phyloP scores from a whole-genome alignment of 257 asterid genomes.

The Gentiana dahurica region DNA sequence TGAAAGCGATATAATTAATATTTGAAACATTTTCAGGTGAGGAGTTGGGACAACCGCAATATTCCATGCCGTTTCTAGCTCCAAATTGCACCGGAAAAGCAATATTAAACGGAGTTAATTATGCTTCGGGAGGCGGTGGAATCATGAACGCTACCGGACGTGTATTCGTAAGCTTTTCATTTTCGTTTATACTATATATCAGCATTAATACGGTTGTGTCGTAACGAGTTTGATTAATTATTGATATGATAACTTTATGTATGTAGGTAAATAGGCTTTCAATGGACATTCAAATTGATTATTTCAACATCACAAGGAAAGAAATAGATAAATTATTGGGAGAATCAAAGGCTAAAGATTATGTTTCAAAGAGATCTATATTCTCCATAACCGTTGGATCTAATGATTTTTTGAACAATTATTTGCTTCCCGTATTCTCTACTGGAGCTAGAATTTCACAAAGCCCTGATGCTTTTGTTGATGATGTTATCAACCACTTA shows the following conservation, averaged over 20 bases:
- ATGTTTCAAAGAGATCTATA: slow-evolving; percentile 42
- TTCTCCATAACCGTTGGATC: slow-evolving; percentile 82
- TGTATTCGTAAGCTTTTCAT: slow-evolving; percentile 51
- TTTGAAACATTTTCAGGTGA: slow-evolving; percentile 35
- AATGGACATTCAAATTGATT: slow-evolving; percentile 83
- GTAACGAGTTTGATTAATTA: no score
- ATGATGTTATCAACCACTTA: slow-evolving; percentile 56
- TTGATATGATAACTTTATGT: slow-evolving; percentile 1
- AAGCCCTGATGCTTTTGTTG: slow-evolving; percentile 58
- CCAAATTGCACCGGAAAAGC: slow-evolving; percentile 78
- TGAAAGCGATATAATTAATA: not conserved
- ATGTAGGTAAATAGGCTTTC: slow-evolving; percentile 83
- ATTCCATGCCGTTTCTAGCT: slow-evolving; percentile 70
- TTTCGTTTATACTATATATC: no score
- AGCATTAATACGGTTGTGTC: no score
- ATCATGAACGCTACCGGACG: slow-evolving; percentile 82
- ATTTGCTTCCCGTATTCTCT: slow-evolving; percentile 69
- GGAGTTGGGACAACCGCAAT: slow-evolving; percentile 62
- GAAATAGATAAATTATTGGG: slow-evolving; percentile 53
- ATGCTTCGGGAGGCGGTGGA: slow-evolving; percentile 97
- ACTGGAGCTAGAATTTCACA: slow-evolving; percentile 57
- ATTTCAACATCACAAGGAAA: slow-evolving; percentile 80
- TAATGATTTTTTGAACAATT: slow-evolving; percentile 86
- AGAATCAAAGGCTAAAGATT: slow-evolving; percentile 58
- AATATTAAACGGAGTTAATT: slow-evolving; percentile 65